Conservation (phyloP, 352 stramenopile species). For the Phytopythium litorale region DNA sequence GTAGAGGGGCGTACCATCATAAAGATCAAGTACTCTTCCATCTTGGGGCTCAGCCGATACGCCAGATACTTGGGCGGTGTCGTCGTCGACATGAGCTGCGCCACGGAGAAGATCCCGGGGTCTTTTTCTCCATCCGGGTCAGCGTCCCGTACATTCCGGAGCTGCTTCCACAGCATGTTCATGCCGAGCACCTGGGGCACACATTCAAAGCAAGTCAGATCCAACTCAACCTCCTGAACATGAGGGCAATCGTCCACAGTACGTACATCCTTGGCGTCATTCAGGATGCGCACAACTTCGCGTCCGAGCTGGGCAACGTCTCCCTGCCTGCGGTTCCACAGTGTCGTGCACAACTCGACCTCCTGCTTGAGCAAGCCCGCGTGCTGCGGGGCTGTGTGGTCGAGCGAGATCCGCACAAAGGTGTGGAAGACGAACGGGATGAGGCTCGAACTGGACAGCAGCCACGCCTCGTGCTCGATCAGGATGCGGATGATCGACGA, state of each 20-base stretch:
- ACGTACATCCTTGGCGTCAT: slow-evolving; percentile 76
- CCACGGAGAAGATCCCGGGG: slow-evolving; percentile 48
- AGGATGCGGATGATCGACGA: slow-evolving; percentile 76
- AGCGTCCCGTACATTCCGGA: slow-evolving; percentile 58
- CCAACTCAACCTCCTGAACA: background rate
- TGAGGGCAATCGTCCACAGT: background rate
- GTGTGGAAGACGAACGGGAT: slow-evolving; percentile 84
- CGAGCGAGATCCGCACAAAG: slow-evolving; percentile 64
- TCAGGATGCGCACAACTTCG: slow-evolving; percentile 75
- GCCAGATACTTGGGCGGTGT: slow-evolving; percentile 76
- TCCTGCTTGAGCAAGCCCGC: slow-evolving; percentile 69
- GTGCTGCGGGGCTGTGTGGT: slow-evolving; percentile 53
- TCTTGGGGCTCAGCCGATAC: slow-evolving; percentile 78
- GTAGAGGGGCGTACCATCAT: slow-evolving; percentile 56
- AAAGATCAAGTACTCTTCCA: slow-evolving; percentile 84
- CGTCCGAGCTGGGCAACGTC: slow-evolving; percentile 70
- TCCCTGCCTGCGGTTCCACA: slow-evolving; percentile 66
- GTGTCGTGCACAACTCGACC: slow-evolving; percentile 66
- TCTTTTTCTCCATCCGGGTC: slow-evolving; percentile 44
- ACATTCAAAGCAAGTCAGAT: slow-evolving; percentile 2
- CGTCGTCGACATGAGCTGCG: slow-evolving; percentile 65
- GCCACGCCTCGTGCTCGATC: slow-evolving; percentile 74
- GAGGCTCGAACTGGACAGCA: slow-evolving; percentile 64
- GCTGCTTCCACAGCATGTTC: slow-evolving; percentile 77
- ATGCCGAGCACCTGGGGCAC: slow-evolving; percentile 64